Evolutionary conservation across 1,284 basidiomycete genomes (phyloP).

Genomic region (Trametes hirsuta): DNA sequence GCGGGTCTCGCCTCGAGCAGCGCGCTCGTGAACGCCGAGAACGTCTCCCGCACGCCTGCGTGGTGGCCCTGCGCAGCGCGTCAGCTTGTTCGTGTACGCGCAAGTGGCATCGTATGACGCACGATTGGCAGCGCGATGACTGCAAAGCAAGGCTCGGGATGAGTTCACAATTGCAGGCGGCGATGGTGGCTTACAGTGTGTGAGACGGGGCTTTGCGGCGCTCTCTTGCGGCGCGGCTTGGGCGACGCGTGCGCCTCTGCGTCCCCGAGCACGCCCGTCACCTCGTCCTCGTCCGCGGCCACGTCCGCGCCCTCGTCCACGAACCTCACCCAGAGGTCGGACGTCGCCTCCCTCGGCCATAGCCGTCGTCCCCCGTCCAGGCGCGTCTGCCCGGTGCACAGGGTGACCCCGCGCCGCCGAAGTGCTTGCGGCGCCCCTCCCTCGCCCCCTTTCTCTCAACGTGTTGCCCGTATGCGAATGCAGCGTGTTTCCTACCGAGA

Average conservation of each 20-base stretch:
- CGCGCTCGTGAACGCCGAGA: slow-evolving; percentile 50
- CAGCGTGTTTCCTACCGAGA: too few relatives aligned
- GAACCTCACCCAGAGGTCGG: too few relatives aligned
- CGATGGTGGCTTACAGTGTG: slow-evolving; percentile 29
- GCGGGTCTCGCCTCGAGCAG: slow-evolving; percentile 40
- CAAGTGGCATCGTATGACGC: not conserved
- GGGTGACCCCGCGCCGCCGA: too few relatives aligned
- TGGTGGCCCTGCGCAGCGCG: slow-evolving; percentile 53
- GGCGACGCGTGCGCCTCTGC: slow-evolving; percentile 7
- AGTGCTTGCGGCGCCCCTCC: too few relatives aligned
- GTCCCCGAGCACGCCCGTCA: slow-evolving; percentile 7
- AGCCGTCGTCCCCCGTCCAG: too few relatives aligned
- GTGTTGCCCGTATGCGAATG: too few relatives aligned
- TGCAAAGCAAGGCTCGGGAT: slow-evolving; percentile 3
- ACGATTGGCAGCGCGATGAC: slow-evolving; percentile 31
- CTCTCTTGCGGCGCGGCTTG: slow-evolving; percentile 1
- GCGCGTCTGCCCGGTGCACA: too few relatives aligned
- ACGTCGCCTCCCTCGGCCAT: too few relatives aligned
- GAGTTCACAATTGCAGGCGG: too few relatives aligned
- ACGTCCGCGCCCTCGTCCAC: too few relatives aligned
- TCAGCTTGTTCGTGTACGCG: not conserved
- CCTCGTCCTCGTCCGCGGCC: slow-evolving; percentile 2
- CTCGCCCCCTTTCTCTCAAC: too few relatives aligned
- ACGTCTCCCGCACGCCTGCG: slow-evolving; percentile 40
- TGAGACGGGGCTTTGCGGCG: slow-evolving; percentile 26